A percentile compares a stretch with the other conserved stretches of the same genome.
These are phyloP conservation scores for Petunia axillaris DNA, from an alignment of 257 asterid genomes.

Conservation along the genomic window DNA sequence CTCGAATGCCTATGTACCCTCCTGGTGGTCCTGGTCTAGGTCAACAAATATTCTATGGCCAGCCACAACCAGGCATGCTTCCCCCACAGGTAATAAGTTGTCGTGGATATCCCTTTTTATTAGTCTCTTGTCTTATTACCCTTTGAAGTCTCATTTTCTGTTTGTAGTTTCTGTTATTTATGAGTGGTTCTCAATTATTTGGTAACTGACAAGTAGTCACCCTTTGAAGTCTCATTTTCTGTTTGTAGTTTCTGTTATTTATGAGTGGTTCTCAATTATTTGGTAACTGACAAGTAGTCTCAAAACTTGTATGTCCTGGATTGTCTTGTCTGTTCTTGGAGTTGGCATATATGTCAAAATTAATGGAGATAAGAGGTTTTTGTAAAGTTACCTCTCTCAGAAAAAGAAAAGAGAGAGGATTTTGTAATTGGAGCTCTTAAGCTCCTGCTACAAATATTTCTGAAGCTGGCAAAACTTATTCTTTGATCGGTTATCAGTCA, in stretches of 20 bases:
- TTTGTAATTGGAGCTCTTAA: not conserved
- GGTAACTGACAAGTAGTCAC: too few species aligned
- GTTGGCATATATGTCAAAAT: conserved; percentile 4
- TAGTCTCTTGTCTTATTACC: not conserved
- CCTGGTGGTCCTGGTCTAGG: conserved; percentile 92
- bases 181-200: too few species aligned
- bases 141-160: not conserved
- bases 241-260: not conserved
- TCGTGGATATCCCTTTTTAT: not conserved
- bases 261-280: not conserved
- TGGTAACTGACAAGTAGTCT: not conserved
- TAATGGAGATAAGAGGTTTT: not conserved
- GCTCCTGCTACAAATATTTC: not conserved
- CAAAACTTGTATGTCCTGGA: not conserved
- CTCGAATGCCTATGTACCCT: conserved; percentile 78
- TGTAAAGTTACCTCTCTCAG: not conserved
- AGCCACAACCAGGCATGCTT: conserved; percentile 78
- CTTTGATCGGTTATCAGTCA: not conserved
- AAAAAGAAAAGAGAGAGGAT: not conserved
- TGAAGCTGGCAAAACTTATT: not conserved
- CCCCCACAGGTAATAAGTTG: conserved; percentile 68
- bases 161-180: not conserved
- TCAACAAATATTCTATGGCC: conserved; percentile 89
- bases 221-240: not conserved
- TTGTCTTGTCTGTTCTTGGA: not conserved